Evolutionary conservation across 495 filamentous ascomycete species (phyloP), one percentile per base, ranked within the genome.

Genomic region (Podospora pseudopauciseta): DNA sequence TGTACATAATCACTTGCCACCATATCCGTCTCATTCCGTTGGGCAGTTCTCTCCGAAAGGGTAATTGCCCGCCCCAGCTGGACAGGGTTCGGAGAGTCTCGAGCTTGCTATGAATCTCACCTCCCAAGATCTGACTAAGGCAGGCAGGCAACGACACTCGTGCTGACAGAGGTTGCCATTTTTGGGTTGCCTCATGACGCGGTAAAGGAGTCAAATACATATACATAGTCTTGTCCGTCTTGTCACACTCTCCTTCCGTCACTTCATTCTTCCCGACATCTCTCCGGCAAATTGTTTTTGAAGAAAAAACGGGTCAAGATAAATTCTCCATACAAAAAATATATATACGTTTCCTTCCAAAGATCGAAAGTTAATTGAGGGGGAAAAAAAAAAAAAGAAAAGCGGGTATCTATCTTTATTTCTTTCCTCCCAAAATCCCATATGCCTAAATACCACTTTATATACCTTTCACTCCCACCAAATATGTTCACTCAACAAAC

Each of bases 401-500:
- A 15, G 5, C n/a, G n/a, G 55, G 55, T 26, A 58, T 58, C 55
- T 58, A 20, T 58, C 23, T 58, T 19, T 19, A 0, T 58, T 19
- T 19, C 23, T 58, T 58, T 19, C 55, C 55, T 58, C 55, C 55
- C 55, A 49, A 49, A 49, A 58, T 58, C 55, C 55, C 55, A 58
- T 58, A 5, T 58, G 2, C n/a, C 55, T 7, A 20, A 13, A 49
- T 49, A 49, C 39, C 39, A 5, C 39, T 23, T 26, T 32, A 65
- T 23, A n/a, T 66, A 62, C 63, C 49, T 64, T 57, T 26, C 39
- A 30, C 39, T 27, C 27, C 13, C 32, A 16, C 28, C 54, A 56
- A 63, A 44, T 20, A 16, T 58, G 53, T 28, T 39, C 20, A 19
- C 11, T 59, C 68, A 28, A 49, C 34, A 56, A 55, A 69, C 67